Conservation (phyloP, 163 green algal genomes). For the Coccomyxa subellipsoidea region DNA sequence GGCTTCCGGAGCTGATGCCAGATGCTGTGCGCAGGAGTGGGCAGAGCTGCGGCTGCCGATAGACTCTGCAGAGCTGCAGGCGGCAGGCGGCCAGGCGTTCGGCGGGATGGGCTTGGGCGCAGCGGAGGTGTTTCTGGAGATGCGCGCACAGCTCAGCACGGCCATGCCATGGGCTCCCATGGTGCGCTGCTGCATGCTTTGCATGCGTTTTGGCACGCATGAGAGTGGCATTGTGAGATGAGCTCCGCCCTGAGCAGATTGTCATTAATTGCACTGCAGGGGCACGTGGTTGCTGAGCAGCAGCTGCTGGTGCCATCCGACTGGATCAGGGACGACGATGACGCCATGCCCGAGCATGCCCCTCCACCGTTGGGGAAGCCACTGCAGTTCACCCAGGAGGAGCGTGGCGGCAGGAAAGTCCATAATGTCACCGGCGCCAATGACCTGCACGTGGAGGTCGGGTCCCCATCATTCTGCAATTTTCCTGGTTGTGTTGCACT, state of each 20-base stretch:
- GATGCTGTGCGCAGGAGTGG: slow-evolving; percentile 16
- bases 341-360: background rate
- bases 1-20: background rate
- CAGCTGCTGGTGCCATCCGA: slow-evolving; percentile 40
- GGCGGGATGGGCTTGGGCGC: background rate
- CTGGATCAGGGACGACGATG: slow-evolving; percentile 7
- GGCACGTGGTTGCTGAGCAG: slow-evolving; percentile 26
- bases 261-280: slow-evolving; percentile 17
- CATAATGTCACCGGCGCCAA: background rate
- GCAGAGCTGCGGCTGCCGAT: slow-evolving; percentile 19
- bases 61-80: slow-evolving; percentile 17
- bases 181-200: background rate
- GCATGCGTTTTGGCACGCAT: background rate
- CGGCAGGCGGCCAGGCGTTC: background rate
- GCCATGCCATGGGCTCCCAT: slow-evolving; percentile 44
- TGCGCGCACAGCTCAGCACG: slow-evolving; percentile 37
- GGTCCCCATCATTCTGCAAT: too few relatives aligned
- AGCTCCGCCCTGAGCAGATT: too few relatives aligned
- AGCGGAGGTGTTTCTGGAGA: slow-evolving; percentile 48
- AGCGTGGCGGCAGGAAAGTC: background rate
- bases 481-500: too few relatives aligned
- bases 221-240: background rate
- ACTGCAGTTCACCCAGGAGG: background rate
- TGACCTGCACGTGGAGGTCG: background rate
- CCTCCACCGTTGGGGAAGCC: background rate